These are phyloP conservation scores for Linnemannia zychae DNA, from an alignment of 192 early-diverging fungal genomes.

Conservation along the genomic window DNA sequence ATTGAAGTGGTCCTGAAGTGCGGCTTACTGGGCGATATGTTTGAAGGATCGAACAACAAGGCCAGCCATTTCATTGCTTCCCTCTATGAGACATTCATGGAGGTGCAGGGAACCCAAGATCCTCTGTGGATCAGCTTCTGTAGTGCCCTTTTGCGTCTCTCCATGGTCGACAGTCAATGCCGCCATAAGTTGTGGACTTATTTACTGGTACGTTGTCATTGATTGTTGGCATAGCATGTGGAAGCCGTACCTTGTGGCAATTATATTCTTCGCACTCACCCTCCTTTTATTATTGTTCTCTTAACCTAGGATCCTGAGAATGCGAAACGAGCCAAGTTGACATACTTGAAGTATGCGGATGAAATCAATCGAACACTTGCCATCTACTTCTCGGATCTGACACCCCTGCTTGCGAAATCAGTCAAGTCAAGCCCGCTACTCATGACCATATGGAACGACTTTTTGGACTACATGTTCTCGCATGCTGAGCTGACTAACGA, in stretches of 20 bases:
- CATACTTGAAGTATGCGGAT: constrained; percentile 38
- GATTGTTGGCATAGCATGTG: too few species aligned
- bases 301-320: constrained; percentile 27
- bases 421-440: constrained; percentile 9
- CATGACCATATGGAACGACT: constrained; percentile 43
- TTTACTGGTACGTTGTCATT: constrained; percentile 19
- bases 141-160: constrained; percentile 32
- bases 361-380: constrained; percentile 44
- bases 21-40: constrained; percentile 21
- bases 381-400: constrained; percentile 25
- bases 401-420: constrained; percentile 1
- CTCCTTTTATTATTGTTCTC: background rate
- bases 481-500: constrained; percentile 25
- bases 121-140: constrained; percentile 54
- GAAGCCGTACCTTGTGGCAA: background rate
- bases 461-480: constrained; percentile 42
- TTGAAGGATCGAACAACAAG: constrained; percentile 23
- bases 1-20: constrained; percentile 32
- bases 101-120: constrained; percentile 33
- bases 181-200: constrained; percentile 23
- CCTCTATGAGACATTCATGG: constrained; percentile 35
- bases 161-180: constrained; percentile 27
- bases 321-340: constrained; percentile 29
- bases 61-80: constrained; percentile 24
- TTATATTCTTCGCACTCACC: background rate